Evolutionary conservation across 805 yeast genomes (phyloP).

Genomic region (Cyberlindnera euphorbiae): DNA sequence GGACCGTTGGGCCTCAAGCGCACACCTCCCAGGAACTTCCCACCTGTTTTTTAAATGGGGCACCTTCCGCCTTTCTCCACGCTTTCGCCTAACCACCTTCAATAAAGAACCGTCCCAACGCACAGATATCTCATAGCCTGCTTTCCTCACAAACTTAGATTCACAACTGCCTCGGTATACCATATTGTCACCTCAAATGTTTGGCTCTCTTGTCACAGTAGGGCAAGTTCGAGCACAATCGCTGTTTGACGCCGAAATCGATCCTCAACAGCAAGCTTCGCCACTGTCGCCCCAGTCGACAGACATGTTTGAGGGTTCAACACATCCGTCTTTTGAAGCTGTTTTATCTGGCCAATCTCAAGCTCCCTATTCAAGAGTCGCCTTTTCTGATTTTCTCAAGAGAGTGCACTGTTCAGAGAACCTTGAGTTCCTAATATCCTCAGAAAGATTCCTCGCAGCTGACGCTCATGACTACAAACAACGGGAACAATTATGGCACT

Average conservation of each 20-base stretch:
- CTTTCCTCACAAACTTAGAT: too few relatives aligned
- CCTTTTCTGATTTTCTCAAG: slow-evolving; percentile 22
- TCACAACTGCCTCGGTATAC: too few relatives aligned
- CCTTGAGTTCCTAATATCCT: slow-evolving; percentile 23
- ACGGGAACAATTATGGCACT: slow-evolving; percentile 18
- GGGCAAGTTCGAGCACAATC: background rate
- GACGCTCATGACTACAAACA: slow-evolving; percentile 3
- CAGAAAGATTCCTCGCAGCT: slow-evolving; percentile 16
- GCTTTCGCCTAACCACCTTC: too few relatives aligned
- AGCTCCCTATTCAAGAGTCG: slow-evolving; percentile 26
- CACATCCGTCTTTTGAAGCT: slow-evolving; percentile 21
- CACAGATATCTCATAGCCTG: too few relatives aligned
- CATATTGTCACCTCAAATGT: too few relatives aligned
- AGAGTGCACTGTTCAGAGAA: slow-evolving; percentile 25
- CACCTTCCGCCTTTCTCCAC: too few relatives aligned
- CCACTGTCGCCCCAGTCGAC: slow-evolving; percentile 20
- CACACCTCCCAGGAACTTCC: too few relatives aligned
- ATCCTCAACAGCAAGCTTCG: slow-evolving; percentile 1
- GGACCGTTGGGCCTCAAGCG: too few relatives aligned
- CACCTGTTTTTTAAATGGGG: too few relatives aligned
- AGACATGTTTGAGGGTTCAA: slow-evolving; percentile 4
- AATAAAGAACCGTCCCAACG: too few relatives aligned
- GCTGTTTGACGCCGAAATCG: slow-evolving; percentile 1
- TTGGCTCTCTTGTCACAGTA: slow-evolving; percentile 2
- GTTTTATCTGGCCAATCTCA: slow-evolving; percentile 20